Conservation (phyloP, 2,329 filamentous ascomycete genomes). For the Catunica adiposa region DNA sequence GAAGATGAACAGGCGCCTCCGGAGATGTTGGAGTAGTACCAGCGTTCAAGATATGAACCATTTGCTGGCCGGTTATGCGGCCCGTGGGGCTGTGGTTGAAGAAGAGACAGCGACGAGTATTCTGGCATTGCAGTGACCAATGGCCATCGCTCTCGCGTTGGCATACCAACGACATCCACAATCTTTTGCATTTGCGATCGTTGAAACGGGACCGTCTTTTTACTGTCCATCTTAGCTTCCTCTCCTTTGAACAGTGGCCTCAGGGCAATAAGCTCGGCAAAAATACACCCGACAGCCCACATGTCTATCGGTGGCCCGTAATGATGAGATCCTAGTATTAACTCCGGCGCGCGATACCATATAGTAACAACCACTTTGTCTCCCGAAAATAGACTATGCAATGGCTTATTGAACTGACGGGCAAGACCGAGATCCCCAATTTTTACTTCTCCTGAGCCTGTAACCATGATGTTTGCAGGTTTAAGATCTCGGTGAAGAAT, state of each 20-base stretch:
- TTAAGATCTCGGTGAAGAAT: constrained; percentile 93
- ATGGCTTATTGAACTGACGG: constrained; percentile 80
- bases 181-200: constrained; percentile 99
- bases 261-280: constrained; percentile 78
- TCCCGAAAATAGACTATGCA: constrained; percentile 79
- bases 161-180: constrained; percentile 85
- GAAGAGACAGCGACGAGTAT: constrained; percentile 45
- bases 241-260: constrained; percentile 96
- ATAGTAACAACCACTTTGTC: constrained; percentile 99
- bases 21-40: constrained; percentile 58
- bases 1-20: constrained; percentile 35
- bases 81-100: constrained; percentile 20
- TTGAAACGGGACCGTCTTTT: constrained; percentile 95
- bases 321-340: constrained; percentile 81
- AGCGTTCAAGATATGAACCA: constrained; percentile 50
- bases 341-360: constrained; percentile 92
- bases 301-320: constrained; percentile 95
- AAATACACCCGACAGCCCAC: constrained; percentile 96
- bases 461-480: constrained; percentile 98
- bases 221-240: constrained; percentile 96
- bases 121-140: constrained; percentile 74
- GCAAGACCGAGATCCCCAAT: constrained; percentile 90
- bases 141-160: constrained; percentile 78
- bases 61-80: constrained; percentile 20
- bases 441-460: constrained; percentile 72